These are phyloP conservation scores for Theileria annulata DNA, from an alignment of 169 alveolate genomes.

Conservation along the genomic window DNA sequence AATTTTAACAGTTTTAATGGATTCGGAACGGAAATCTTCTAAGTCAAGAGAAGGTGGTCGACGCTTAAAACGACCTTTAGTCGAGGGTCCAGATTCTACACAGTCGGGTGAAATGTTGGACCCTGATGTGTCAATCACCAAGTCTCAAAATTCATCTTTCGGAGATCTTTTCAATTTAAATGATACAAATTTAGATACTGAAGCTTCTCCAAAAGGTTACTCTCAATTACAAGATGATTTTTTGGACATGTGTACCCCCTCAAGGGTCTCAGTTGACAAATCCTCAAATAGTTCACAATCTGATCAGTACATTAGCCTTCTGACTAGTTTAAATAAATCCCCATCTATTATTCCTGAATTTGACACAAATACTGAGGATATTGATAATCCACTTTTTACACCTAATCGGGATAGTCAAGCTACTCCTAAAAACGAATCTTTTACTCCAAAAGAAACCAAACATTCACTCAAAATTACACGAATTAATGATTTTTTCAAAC, in stretches of 20 bases:
- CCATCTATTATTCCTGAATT: neutral
- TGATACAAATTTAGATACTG: neutral
- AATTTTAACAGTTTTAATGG: neutral
- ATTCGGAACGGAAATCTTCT: neutral
- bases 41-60: neutral
- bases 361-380: neutral
- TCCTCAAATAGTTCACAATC: neutral
- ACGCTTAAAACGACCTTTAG: neutral
- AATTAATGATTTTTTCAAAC: neutral
- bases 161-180: neutral
- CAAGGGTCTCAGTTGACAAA: neutral
- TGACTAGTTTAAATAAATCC: neutral
- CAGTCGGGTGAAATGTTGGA: neutral
- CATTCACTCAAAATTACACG: neutral
- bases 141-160: neutral
- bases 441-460: neutral
- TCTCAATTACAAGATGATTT: neutral
- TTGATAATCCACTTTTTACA: neutral
- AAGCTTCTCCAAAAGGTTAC: neutral
- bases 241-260: neutral
- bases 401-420: neutral
- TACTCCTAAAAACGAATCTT: neutral
- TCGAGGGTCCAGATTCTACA: neutral
- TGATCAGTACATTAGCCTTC: neutral
- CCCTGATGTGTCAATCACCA: neutral